phyloP scores from a whole-genome alignment of 1,284 basidiomycete species.

The Neolentinus lepideus region DNA sequence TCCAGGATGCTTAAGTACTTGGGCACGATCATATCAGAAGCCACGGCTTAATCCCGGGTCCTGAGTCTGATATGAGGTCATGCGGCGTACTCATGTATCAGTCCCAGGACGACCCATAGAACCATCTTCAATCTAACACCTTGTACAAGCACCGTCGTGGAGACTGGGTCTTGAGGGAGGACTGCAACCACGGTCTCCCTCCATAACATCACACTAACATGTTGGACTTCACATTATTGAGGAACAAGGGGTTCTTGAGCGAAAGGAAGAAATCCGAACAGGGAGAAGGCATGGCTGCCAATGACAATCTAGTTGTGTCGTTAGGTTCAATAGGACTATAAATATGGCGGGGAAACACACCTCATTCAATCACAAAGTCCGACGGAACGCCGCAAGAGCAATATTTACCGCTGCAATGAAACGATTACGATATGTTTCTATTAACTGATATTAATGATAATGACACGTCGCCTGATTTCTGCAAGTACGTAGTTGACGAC shows the following conservation, averaged over 20 bases:
- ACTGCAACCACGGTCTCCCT: too few relatives aligned
- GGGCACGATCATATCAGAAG: neutral
- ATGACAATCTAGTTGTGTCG: neutral
- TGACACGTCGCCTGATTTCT: too few relatives aligned
- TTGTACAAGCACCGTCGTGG: too few relatives aligned
- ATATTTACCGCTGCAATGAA: too few relatives aligned
- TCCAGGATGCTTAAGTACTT: neutral
- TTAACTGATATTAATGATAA: too few relatives aligned
- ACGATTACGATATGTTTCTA: too few relatives aligned
- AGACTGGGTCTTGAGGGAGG: too few relatives aligned
- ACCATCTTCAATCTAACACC: neutral
- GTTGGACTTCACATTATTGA: too few relatives aligned
- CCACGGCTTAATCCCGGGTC: neutral
- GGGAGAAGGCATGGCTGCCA: neutral
- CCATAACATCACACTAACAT: too few relatives aligned
- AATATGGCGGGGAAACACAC: neutral
- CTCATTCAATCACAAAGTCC: neutral
- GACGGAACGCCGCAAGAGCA: neutral
- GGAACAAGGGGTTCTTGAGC: too few relatives aligned
- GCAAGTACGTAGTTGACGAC: too few relatives aligned
- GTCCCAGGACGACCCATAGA: neutral
- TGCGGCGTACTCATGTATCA: neutral
- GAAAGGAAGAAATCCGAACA: too few relatives aligned
- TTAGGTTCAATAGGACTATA: neutral
- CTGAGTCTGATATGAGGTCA: neutral